Conservation (phyloP, 306 rosid species). For the Sindora glabra region DNA sequence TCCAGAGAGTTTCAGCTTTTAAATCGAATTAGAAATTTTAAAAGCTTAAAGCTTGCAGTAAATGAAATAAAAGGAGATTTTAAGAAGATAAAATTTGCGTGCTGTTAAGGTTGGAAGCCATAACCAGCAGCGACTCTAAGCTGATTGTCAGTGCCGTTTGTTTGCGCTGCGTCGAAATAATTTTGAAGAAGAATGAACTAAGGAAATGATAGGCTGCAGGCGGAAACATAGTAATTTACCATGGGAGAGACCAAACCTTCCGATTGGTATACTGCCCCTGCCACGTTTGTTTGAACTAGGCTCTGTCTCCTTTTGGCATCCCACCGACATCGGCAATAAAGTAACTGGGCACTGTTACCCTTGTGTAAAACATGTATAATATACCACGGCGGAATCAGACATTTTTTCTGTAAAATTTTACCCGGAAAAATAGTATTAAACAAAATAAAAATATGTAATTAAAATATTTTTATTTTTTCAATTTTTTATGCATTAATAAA, state of each 20-base stretch:
- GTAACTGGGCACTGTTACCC: no score
- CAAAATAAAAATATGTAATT: no score
- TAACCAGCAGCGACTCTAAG: not conserved
- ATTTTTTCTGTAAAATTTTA: no score
- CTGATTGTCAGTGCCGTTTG: not conserved
- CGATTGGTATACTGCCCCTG: no score
- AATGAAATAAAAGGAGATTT: not conserved
- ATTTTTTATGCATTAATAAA: no score
- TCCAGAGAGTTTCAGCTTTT: not conserved
- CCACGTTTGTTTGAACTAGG: not conserved
- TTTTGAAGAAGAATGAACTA: no score
- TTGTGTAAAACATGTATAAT: no score
- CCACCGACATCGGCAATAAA: not conserved
- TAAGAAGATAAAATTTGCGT: not conserved
- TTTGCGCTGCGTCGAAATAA: no score
- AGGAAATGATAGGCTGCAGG: slow-evolving; percentile 3
- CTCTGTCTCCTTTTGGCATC: not conserved
- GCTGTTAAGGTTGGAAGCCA: not conserved
- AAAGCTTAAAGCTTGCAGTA: not conserved
- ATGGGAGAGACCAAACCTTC: no score
- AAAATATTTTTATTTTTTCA: no score
- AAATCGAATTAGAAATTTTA: not conserved
- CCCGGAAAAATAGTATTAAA: no score
- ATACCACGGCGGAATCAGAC: no score
- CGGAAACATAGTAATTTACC: not conserved